Evolutionary conservation across 345 rosid species (phyloP).

Genomic region (Citrus sp.): DNA sequence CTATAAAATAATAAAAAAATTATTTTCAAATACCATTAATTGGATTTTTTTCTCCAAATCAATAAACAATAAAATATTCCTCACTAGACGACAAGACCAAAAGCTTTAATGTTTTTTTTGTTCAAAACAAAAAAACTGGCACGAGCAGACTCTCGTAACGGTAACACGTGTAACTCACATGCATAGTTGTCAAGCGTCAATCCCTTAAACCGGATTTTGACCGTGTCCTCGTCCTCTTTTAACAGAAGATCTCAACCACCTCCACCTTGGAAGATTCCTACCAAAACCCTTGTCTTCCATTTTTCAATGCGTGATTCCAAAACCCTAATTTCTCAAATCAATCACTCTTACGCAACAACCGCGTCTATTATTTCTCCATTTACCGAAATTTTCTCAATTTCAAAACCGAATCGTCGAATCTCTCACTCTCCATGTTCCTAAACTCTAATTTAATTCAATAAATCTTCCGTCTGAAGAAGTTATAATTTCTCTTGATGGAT

Average conservation of each 20-base stretch:
- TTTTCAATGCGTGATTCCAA: neutral
- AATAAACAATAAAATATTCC: too few species aligned
- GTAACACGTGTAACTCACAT: conserved; percentile 15
- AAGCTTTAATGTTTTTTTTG: too few species aligned
- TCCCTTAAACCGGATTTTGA: conserved; percentile 5
- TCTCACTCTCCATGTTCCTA: neutral
- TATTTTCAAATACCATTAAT: too few species aligned
- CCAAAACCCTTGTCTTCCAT: neutral
- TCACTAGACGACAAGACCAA: too few species aligned
- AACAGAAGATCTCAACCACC: conserved; percentile 9
- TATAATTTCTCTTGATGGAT: conserved; percentile 18
- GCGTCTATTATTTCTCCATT: neutral
- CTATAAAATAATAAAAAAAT: too few species aligned
- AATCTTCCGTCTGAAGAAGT: neutral
- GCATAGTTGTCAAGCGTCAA: neutral
- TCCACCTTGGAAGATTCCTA: neutral
- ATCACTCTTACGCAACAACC: neutral
- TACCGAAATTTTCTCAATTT: neutral
- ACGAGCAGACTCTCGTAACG: neutral
- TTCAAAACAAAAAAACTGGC: neutral
- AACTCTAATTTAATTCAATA: neutral
- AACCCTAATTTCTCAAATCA: conserved; percentile 16
- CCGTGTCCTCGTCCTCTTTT: conserved; percentile 9
- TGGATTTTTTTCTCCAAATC: too few species aligned
- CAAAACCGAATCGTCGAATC: neutral